A percentile compares a stretch with the other conserved stretches of the same genome.
Conservation (phyloP, 2,329 filamentous ascomycete species). For the Pseudogymnoascus sp. region DNA sequence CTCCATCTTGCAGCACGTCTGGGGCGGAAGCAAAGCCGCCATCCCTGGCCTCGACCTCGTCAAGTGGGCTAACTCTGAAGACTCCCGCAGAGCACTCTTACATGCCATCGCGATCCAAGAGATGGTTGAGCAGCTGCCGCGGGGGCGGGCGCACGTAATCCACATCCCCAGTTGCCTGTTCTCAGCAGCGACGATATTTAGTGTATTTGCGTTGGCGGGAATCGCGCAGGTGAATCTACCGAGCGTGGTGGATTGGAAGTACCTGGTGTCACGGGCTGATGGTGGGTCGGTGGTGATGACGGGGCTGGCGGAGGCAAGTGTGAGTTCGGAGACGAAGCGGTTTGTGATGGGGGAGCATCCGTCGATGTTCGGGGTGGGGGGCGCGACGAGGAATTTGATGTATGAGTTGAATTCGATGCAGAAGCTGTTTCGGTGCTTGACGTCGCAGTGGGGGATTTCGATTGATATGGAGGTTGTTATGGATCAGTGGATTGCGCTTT, state of each 20-base stretch:
- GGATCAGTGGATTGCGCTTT: constrained; percentile 37
- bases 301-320: constrained; percentile 18
- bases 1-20: constrained; percentile 34
- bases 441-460: constrained; percentile 38
- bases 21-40: constrained; percentile 25
- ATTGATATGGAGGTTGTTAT: constrained; percentile 38
- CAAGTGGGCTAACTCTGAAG: constrained; percentile 32
- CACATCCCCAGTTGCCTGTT: constrained; percentile 39
- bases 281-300: constrained; percentile 21
- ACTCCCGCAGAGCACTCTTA: constrained; percentile 34
- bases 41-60: constrained; percentile 31
- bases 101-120: constrained; percentile 40
- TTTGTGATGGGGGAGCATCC: constrained; percentile 31
- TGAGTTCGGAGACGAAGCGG: constrained; percentile 31
- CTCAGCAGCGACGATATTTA: constrained; percentile 36
- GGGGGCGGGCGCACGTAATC: constrained; percentile 37
- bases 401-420: constrained; percentile 41
- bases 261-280: constrained; percentile 28
- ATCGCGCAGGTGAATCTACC: constrained; percentile 33
- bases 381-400: constrained; percentile 33
- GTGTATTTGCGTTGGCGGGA: constrained; percentile 34
- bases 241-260: constrained; percentile 35
- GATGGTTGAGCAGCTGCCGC: constrained; percentile 37
- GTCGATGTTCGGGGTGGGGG: constrained; percentile 20
- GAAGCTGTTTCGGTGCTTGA: constrained; percentile 37